These are phyloP conservation scores for Mortierella hygrophila DNA, from an alignment of 192 early-diverging fungal genomes.

Conservation along the genomic window DNA sequence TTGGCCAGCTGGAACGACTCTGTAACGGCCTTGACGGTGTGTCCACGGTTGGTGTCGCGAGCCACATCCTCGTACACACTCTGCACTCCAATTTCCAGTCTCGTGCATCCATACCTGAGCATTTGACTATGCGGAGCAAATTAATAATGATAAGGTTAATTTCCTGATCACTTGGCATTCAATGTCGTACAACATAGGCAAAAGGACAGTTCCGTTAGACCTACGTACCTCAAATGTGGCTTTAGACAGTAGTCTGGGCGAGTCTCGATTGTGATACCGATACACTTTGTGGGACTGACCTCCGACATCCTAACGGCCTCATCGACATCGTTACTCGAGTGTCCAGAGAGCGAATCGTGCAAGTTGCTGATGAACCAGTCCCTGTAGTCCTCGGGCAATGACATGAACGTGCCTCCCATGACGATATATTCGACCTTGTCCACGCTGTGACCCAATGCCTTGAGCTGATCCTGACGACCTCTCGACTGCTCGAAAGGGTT, in stretches of 20 bases:
- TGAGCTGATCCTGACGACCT: conserved; percentile 95
- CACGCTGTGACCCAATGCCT: conserved; percentile 92
- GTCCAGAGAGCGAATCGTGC: conserved; percentile 96
- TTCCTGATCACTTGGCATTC: not conserved
- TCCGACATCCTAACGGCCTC: conserved; percentile 99
- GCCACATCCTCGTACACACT: conserved; percentile 99
- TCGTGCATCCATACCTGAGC: conserved; percentile 98
- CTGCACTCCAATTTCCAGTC: conserved; percentile 98
- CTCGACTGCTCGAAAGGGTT: conserved; percentile 97
- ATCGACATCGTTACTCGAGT: conserved; percentile 90
- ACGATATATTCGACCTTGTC: conserved; percentile 99
- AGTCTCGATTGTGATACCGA: conserved; percentile 99
- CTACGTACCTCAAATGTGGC: conserved; percentile 81
- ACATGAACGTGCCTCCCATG: conserved; percentile 99
- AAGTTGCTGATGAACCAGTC: conserved; percentile 98
- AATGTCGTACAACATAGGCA: not conserved
- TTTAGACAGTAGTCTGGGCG: conserved; percentile 98
- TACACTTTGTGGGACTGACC: conserved; percentile 96
- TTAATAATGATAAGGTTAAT: not conserved
- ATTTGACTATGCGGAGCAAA: conserved; percentile 80
- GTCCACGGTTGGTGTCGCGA: conserved; percentile 97
- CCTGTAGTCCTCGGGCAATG: conserved; percentile 92
- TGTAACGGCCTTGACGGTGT: conserved; percentile 97
- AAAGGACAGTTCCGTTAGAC: not conserved
- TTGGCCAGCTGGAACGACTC: conserved; percentile 99